Conservation (phyloP, 2,329 filamentous ascomycete genomes). For the Akanthomyces uredinophilus region DNA sequence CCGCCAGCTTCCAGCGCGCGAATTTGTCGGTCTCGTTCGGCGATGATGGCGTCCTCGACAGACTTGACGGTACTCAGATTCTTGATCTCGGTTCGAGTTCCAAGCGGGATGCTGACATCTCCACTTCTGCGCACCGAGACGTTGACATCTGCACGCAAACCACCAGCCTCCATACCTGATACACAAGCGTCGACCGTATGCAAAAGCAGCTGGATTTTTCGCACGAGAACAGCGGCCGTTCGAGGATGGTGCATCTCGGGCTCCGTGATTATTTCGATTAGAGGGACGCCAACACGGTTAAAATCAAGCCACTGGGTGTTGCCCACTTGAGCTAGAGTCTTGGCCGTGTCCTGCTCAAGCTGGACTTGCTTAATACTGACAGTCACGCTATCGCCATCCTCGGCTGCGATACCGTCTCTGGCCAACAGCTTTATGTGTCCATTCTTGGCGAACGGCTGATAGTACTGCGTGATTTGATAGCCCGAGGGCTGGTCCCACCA, state of each 20-base stretch:
- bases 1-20: conserved; percentile 70
- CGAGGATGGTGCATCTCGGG: conserved; percentile 83
- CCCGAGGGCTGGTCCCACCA: conserved; percentile 96
- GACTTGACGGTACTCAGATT: conserved; percentile 93
- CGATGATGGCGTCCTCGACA: conserved; percentile 88
- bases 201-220: conserved; percentile 80
- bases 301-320: conserved; percentile 80
- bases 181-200: conserved; percentile 79
- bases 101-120: conserved; percentile 47
- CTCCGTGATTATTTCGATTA: conserved; percentile 92
- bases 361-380: conserved; percentile 91
- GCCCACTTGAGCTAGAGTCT: conserved; percentile 74
- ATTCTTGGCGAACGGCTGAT: conserved; percentile 64
- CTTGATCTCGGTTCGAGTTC: conserved; percentile 93
- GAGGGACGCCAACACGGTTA: conserved; percentile 83
- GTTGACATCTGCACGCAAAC: conserved; percentile 89
- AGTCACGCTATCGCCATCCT: conserved; percentile 64
- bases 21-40: conserved; percentile 88
- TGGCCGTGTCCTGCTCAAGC: conserved; percentile 96
- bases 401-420: conserved; percentile 72
- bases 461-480: conserved; percentile 98
- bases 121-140: conserved; percentile 70
- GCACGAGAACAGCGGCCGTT: conserved; percentile 81
- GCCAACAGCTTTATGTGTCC: conserved; percentile 66
- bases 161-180: conserved; percentile 88